Conservation (phyloP, 2,329 filamentous ascomycete genomes). For the Xylaria sp. region DNA sequence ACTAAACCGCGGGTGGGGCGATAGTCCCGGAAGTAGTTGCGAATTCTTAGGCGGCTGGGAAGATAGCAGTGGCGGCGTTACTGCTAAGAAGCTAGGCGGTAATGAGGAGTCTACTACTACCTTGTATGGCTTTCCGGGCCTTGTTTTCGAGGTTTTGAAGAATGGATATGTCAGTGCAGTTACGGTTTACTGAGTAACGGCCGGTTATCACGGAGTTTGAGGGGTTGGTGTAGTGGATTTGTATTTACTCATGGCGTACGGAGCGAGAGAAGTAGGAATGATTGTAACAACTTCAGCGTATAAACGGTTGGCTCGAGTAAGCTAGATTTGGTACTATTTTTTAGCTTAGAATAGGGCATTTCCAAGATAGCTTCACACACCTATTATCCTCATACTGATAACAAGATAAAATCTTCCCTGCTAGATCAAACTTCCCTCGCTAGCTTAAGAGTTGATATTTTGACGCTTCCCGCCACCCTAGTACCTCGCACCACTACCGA, state of each 20-base stretch:
- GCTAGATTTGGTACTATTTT: background rate
- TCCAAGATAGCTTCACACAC: background rate
- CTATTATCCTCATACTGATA: background rate
- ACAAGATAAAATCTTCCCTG: too few species aligned
- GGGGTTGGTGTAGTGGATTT: background rate
- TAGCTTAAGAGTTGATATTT: background rate
- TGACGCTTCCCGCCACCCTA: too few species aligned
- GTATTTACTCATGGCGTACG: conserved; percentile 4
- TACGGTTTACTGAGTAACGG: conserved; percentile 77
- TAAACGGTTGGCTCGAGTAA: background rate
- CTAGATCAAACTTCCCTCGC: background rate
- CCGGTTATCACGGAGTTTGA: conserved; percentile 16
- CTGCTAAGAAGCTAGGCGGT: conserved; percentile 64
- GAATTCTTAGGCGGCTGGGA: conserved; percentile 90
- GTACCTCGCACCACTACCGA: too few species aligned
- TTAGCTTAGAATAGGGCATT: background rate
- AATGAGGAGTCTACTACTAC: conserved; percentile 76
- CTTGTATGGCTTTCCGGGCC: conserved; percentile 90
- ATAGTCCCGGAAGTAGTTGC: conserved; percentile 89
- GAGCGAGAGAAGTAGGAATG: background rate
- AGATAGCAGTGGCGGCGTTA: conserved; percentile 68
- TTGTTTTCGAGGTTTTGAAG: conserved; percentile 95
- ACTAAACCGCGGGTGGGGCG: conserved; percentile 88
- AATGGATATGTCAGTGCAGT: conserved; percentile 90
- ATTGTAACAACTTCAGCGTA: background rate